Evolutionary conservation across 2,329 filamentous ascomycete species (phyloP).

Genomic region (Ophiosphaerella herpotricha): DNA sequence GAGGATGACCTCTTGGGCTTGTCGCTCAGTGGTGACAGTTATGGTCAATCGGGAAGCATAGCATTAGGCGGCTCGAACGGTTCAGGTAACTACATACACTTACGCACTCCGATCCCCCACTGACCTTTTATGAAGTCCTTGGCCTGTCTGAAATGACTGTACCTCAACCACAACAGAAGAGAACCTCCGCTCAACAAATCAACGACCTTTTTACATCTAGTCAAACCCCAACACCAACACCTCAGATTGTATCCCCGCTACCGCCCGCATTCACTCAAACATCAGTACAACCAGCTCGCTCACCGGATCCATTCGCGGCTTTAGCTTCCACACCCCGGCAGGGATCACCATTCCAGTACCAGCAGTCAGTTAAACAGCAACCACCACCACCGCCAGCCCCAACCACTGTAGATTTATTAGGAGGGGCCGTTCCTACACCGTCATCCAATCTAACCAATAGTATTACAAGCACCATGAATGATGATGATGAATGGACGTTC

Average conservation of each 20-base stretch:
- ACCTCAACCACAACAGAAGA: conserved; percentile 46
- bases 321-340: conserved; percentile 59
- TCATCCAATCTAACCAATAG: conserved; percentile 33
- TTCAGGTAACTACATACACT: conserved; percentile 29
- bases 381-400: conserved; percentile 33
- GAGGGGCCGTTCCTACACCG: conserved; percentile 34
- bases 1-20: conserved; percentile 92
- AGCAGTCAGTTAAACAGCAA: conserved; percentile 47
- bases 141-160: conserved; percentile 40
- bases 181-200: conserved; percentile 55
- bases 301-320: conserved; percentile 64
- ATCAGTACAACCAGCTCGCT: conserved; percentile 40
- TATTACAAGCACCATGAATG: conserved; percentile 63
- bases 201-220: conserved; percentile 63
- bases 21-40: conserved; percentile 71
- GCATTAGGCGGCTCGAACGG: conserved; percentile 68
- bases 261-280: conserved; percentile 46
- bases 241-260: conserved; percentile 53
- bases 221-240: conserved; percentile 36
- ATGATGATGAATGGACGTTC: conserved; percentile 96
- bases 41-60: conserved; percentile 78
- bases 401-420: conserved; percentile 42
- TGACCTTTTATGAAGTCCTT: conserved; percentile 29
- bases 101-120: not conserved
- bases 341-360: conserved; percentile 55